Evolutionary conservation across 805 yeast genomes (phyloP), one percentile per base, ranked within the genome.

Genomic region (Spathaspora arborariae): DNA sequence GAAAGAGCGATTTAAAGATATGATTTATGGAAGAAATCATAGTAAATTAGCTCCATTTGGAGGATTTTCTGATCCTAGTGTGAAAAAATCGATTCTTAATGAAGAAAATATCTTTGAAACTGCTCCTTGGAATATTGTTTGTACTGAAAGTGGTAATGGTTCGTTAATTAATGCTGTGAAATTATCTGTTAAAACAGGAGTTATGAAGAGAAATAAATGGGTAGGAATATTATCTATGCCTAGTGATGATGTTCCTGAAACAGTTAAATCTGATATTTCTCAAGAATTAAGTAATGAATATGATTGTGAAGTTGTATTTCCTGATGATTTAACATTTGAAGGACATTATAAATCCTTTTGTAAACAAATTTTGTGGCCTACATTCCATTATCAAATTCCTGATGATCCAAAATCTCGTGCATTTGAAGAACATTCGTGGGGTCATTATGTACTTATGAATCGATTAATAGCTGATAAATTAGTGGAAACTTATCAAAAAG

Each of bases 331-430:
- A 24, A 82, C 89, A 1, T 88, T 89, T 56, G 86, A 85, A 58
- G 97, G 97, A 18, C 96, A 91, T 60, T 94, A 94, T 64, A 82
- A 81, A 48, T 87, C 88, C 44, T 94, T 86, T 63, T 92, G 97
- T 64, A 94, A 94, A 65, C 95, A 91, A 58, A 88, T 94, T 35
- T 70, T 94, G 51, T 94, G 98, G 98, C 99, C 99, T 26, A 88
- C 97, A 2, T 76, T 94, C 52, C 84, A 80, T 56, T 94, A 94
- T 62, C 97, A 92, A 64, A 88, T 92, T 34, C 98, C 98, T 0
- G 98, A 94, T 64, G 84, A 91, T 59, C 95, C 97, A 44, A 88
- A 86, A 55, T 84, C 96, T 1, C 90, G 90, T 63, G 96, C 96
- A 0, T 94, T 92, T 65, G 97, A 92, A 64, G 97, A 88, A 54